phyloP scores from a whole-genome alignment of 805 yeast species.

The Candida boleticola region DNA sequence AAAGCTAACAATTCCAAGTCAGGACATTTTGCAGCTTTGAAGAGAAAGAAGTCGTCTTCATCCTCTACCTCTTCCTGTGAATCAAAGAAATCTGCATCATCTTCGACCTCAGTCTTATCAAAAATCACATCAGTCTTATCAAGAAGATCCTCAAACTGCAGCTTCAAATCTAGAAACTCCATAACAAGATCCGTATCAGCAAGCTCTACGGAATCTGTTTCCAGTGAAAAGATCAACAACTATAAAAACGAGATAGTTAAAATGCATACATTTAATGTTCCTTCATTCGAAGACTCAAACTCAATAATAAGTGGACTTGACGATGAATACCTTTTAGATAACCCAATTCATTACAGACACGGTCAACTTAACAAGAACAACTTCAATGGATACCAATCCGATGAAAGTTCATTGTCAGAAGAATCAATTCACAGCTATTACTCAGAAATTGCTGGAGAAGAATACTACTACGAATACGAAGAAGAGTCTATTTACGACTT shows the following conservation, averaged over 20 bases:
- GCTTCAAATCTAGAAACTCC: neutral
- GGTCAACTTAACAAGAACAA: slow-evolving; percentile 7
- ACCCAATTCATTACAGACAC: slow-evolving; percentile 16
- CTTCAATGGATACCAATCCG: slow-evolving; percentile 6
- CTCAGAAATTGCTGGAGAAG: slow-evolving; percentile 7
- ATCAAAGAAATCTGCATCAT: neutral
- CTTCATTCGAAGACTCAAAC: neutral
- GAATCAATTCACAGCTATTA: slow-evolving; percentile 25
- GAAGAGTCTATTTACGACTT: slow-evolving; percentile 14
- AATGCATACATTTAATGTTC: neutral
- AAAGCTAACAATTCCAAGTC: neutral
- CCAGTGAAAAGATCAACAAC: neutral
- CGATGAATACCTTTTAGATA: slow-evolving; percentile 27
- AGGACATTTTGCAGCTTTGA: neutral
- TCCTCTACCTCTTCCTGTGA: neutral
- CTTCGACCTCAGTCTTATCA: slow-evolving; percentile 1
- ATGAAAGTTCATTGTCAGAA: slow-evolving; percentile 18
- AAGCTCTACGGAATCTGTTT: neutral
- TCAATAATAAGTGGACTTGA: slow-evolving; percentile 16
- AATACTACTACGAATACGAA: slow-evolving; percentile 13
- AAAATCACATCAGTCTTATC: slow-evolving; percentile 3
- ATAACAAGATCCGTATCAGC: neutral
- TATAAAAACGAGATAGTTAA: neutral
- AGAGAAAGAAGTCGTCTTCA: slow-evolving; percentile 2
- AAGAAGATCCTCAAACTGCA: slow-evolving; percentile 3